Base-by-base conservation (phyloP, 2,329 filamentous ascomycete genomes). In the Exophiala sideris region DNA sequence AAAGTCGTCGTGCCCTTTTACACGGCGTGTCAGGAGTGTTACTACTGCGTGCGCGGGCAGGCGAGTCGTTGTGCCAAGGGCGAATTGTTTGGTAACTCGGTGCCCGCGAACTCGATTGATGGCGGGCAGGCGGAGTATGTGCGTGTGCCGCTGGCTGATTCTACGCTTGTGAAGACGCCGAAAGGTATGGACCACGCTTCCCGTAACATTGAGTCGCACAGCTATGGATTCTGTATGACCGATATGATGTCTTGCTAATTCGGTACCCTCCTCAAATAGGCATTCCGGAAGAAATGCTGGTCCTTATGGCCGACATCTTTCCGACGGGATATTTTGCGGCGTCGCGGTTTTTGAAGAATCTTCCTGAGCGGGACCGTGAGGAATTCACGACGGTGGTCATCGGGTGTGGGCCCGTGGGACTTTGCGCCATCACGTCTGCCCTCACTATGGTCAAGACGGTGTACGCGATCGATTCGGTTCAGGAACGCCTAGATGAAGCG, bases 381-480 rank as follows among this genome's bases (percentile, higher is more conserved):
- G 60, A 63, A 29, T 60, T 52, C 45, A 63, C 73, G n/a, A 77
- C 86, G 2, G 83, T 82, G 1, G 77, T 86, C 1, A 86, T 86
- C 54, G 84, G 83, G 0, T 82, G 80, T 2, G 82, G 83, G 0
- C 83, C 84, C 0, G 83, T 87, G 1, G 84, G 84, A 1, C 68
- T 86, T 3, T 85, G 87, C 79, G 82, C 83, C 2, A 84, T 84
- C 3, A 86, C 86, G 66, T 83, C 78, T 0, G 84, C 79, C 1
- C 67, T 87, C 2, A 76, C 83, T 0, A 84, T 84, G 2, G 84
- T 83, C 1, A 80, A 78, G 7, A 76, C 73, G 11, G 80, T 87
- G 0, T 87, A 75, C 50, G 80, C 84, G 0, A 80, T 87, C 3
- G 85, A 87, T 58, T 79, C 79, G 21, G 82, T 86, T 0, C 74